Conservation (phyloP, 1,139 yeast species). For the Meyerozyma athensensis region DNA sequence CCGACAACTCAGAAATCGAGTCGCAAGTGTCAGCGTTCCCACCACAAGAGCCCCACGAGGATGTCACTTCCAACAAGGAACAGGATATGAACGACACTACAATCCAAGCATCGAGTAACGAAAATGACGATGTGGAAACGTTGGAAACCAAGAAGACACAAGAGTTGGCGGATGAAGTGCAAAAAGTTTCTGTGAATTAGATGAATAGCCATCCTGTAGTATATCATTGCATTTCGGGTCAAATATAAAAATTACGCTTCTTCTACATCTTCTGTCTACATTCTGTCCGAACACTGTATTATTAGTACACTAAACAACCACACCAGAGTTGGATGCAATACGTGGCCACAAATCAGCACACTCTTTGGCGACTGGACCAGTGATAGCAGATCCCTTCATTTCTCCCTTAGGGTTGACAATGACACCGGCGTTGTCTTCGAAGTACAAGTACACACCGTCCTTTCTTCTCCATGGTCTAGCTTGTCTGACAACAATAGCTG, state of each 20-base stretch:
- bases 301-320: conserved; percentile 64
- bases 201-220: background rate
- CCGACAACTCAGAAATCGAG: background rate
- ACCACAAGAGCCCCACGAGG: background rate
- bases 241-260: too few species aligned
- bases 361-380: conserved; percentile 99
- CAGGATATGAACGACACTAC: conserved; percentile 3
- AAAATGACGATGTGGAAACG: background rate
- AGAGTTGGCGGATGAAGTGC: background rate
- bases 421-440: conserved; percentile 99
- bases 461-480: conserved; percentile 99
- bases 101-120: background rate
- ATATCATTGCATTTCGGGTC: background rate
- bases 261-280: background rate
- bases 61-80: background rate
- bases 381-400: conserved; percentile 99
- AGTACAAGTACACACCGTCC: conserved; percentile 99
- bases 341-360: conserved; percentile 99
- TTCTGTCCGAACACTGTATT: background rate
- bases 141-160: background rate
- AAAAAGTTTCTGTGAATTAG: background rate
- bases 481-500: conserved; percentile 99
- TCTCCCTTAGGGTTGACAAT: conserved; percentile 99
- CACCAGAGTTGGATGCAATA: conserved; percentile 99
- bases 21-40: conserved; percentile 2